Conservation (phyloP, 805 yeast species). For the Myxozyma kluyveri region DNA sequence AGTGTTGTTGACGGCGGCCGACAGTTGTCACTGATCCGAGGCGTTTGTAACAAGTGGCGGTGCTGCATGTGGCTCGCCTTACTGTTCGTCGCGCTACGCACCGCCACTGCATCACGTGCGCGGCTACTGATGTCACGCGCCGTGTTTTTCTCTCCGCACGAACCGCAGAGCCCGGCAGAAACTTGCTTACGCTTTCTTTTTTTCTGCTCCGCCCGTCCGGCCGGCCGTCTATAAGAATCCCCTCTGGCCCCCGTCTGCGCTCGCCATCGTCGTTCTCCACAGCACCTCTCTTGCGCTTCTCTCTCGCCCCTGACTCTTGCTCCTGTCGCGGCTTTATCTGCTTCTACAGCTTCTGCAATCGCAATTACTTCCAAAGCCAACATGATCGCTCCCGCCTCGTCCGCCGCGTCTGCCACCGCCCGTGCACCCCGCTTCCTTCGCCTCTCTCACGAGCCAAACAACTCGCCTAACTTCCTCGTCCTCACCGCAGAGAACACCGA, state of each 20-base stretch:
- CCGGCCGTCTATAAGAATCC: no score
- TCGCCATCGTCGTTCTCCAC: background rate
- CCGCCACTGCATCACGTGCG: no score
- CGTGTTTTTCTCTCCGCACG: background rate
- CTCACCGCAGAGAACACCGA: background rate
- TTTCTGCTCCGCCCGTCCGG: no score
- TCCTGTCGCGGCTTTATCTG: background rate
- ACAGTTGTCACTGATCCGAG: background rate
- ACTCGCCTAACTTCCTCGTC: background rate
- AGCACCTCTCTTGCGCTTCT: background rate
- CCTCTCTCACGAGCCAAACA: background rate
- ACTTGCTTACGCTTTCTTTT: background rate
- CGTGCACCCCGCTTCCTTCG: background rate
- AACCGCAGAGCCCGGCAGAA: background rate
- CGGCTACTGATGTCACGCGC: no score
- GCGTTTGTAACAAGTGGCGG: background rate
- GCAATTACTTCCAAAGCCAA: background rate
- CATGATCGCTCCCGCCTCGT: background rate
- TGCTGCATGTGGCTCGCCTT: background rate
- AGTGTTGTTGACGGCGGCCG: no score
- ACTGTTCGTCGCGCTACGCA: no score
- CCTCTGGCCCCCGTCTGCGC: background rate
- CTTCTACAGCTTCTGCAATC: background rate
- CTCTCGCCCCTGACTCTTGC: background rate
- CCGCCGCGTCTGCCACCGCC: background rate